phyloP scores from a whole-genome alignment of 495 filamentous ascomycete species.

The Neurospora sp. region DNA sequence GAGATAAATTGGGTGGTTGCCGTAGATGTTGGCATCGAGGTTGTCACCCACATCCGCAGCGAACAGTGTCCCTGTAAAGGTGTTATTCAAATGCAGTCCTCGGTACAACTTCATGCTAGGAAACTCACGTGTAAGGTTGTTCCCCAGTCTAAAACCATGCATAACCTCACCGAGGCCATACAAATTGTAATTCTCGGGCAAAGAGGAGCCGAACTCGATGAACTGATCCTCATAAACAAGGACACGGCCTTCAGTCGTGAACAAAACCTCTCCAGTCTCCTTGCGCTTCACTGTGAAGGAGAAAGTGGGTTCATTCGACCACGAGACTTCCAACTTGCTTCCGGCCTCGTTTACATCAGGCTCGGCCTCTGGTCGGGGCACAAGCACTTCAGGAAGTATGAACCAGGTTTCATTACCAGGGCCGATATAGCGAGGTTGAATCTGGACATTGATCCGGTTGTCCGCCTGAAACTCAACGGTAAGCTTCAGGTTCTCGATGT shows the following conservation, averaged over 20 bases:
- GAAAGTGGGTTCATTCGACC: constrained; percentile 58
- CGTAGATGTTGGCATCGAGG: constrained; percentile 66
- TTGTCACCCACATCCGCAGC: constrained; percentile 58
- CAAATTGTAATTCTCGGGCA: constrained; percentile 64
- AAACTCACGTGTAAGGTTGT: constrained; percentile 58
- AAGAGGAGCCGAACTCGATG: constrained; percentile 57
- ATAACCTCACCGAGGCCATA: constrained; percentile 80
- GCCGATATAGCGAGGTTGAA: constrained; percentile 57
- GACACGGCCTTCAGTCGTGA: constrained; percentile 55
- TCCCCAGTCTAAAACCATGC: constrained; percentile 60
- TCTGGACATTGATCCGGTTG: constrained; percentile 66
- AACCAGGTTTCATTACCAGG: constrained; percentile 58
- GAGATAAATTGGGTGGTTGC: constrained; percentile 72
- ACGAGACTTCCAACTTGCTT: constrained; percentile 49
- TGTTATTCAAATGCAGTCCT: neutral
- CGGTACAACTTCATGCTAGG: neutral
- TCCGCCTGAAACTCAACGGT: constrained; percentile 62
- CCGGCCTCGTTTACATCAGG: constrained; percentile 17
- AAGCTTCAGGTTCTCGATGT: constrained; percentile 53
- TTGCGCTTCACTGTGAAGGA: constrained; percentile 58
- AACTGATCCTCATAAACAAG: constrained; percentile 79
- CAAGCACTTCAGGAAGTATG: constrained; percentile 50
- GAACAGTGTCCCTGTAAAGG: constrained; percentile 46
- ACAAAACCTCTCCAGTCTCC: constrained; percentile 55
- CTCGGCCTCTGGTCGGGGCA: constrained; percentile 47